Evolutionary conservation across 2,329 filamentous ascomycete species (phyloP).

Genomic region (Verruconis gallopava): DNA sequence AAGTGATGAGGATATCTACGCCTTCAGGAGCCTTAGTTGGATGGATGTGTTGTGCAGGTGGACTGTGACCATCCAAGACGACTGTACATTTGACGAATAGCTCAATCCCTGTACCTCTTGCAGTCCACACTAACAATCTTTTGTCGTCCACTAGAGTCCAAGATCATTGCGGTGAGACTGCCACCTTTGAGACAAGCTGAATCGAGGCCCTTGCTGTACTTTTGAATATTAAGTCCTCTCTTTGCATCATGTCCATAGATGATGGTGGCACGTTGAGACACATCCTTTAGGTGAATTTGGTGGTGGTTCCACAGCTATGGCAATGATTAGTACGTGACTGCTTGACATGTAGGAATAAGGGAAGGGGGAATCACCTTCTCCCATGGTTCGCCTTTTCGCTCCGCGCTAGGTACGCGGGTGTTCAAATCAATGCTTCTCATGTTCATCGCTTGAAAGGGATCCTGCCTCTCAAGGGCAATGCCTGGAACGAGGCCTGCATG

Average conservation of each 20-base stretch:
- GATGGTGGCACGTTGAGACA: conserved; percentile 45
- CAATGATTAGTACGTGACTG: neutral
- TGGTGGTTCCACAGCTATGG: conserved; percentile 35
- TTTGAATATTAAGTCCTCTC: conserved; percentile 50
- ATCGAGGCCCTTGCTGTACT: conserved; percentile 75
- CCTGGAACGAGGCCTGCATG: conserved; percentile 79
- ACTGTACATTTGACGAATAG: too few relatives aligned
- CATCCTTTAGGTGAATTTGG: conserved; percentile 21
- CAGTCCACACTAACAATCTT: conserved; percentile 9
- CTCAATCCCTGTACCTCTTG: conserved; percentile 8
- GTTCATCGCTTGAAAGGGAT: conserved; percentile 78
- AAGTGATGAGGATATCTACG: too few relatives aligned
- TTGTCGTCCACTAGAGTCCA: conserved; percentile 38
- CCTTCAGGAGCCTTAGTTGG: too few relatives aligned
- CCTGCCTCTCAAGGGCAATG: conserved; percentile 53
- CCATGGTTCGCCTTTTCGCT: conserved; percentile 49
- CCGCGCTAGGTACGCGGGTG: conserved; percentile 44
- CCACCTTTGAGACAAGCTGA: conserved; percentile 68
- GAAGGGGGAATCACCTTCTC: conserved; percentile 32
- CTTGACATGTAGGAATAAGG: conserved; percentile 4
- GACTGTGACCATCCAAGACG: too few relatives aligned
- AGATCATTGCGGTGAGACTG: conserved; percentile 61
- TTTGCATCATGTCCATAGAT: conserved; percentile 82
- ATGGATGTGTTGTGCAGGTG: too few relatives aligned
- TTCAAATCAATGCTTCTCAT: conserved; percentile 67